These are phyloP conservation scores for Allium sativum DNA, from an alignment of 106 monocot genomes.

Conservation along the genomic window DNA sequence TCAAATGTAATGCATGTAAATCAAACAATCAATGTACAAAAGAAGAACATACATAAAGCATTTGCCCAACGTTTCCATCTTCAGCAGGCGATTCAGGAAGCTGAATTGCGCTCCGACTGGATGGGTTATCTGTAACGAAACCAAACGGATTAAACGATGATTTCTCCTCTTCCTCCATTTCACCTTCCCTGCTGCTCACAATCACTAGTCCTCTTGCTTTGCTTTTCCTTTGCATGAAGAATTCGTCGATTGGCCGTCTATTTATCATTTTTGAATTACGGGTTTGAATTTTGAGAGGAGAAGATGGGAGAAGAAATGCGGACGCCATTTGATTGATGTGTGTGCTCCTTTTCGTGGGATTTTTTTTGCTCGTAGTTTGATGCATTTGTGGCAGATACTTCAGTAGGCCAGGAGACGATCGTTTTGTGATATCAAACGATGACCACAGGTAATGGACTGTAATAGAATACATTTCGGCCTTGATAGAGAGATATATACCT, in stretches of 20 bases:
- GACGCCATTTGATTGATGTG: not conserved
- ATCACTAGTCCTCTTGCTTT: slow-evolving; percentile 14
- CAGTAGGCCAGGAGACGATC: no score
- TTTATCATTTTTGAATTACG: not conserved
- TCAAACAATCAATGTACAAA: not conserved
- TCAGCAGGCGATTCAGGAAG: slow-evolving; percentile 83
- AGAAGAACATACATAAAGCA: slow-evolving; percentile 60
- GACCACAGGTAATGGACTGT: no score
- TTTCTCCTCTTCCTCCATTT: slow-evolving; percentile 16
- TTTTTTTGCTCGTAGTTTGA: no score
- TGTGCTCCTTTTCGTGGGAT: no score
- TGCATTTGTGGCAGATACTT: no score
- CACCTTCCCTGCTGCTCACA: slow-evolving; percentile 9
- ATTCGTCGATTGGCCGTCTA: not conserved
- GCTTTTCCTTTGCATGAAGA: not conserved
- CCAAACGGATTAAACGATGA: slow-evolving; percentile 82
- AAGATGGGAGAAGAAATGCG: not conserved
- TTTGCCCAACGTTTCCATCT: slow-evolving; percentile 96
- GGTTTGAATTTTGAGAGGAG: slow-evolving; percentile 7
- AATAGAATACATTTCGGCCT: no score
- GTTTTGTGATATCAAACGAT: no score
- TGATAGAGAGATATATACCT: no score
- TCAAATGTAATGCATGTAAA: no score
- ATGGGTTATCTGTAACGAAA: slow-evolving; percentile 96
- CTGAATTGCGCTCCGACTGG: slow-evolving; percentile 86